A percentile compares a stretch with the other conserved stretches of the same genome.
Evolutionary conservation across 129 eudicot species (phyloP).

Genomic region (Centella asiatica): DNA sequence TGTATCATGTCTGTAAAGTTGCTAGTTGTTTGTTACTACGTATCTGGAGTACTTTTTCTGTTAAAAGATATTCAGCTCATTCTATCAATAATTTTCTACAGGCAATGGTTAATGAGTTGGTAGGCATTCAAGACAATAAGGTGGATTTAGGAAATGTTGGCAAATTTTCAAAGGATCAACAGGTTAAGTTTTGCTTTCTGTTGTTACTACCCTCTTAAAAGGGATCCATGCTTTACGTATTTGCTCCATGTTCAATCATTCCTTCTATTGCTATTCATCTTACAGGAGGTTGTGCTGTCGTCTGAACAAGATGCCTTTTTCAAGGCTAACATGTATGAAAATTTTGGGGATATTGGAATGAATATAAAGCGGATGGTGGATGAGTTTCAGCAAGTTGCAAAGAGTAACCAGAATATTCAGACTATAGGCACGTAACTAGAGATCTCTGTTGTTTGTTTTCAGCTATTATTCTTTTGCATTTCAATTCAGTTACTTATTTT

Average conservation of each 20-base stretch:
- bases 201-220: conserved; percentile 1
- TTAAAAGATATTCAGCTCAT: conserved; percentile 14
- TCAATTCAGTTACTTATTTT: background rate
- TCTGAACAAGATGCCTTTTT: conserved; percentile 96
- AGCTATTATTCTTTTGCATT: background rate
- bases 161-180: conserved; percentile 71
- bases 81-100: conserved; percentile 16
- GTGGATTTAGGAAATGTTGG: conserved; percentile 75
- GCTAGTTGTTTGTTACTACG: background rate
- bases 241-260: conserved; percentile 1
- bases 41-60: background rate
- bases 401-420: conserved; percentile 92
- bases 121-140: conserved; percentile 91
- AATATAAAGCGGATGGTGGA: conserved; percentile 94
- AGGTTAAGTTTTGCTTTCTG: conserved; percentile 40
- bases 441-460: conserved; percentile 1
- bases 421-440: conserved; percentile 64
- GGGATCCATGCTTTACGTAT: conserved; percentile 6
- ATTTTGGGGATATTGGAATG: conserved; percentile 99
- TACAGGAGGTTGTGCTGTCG: conserved; percentile 90
- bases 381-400: conserved; percentile 97
- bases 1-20: background rate
- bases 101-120: conserved; percentile 99
- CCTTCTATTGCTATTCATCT: conserved; percentile 14
- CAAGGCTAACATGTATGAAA: conserved; percentile 88